These are phyloP conservation scores for Salix caprea DNA, from an alignment of 345 rosid species.

Conservation along the genomic window DNA sequence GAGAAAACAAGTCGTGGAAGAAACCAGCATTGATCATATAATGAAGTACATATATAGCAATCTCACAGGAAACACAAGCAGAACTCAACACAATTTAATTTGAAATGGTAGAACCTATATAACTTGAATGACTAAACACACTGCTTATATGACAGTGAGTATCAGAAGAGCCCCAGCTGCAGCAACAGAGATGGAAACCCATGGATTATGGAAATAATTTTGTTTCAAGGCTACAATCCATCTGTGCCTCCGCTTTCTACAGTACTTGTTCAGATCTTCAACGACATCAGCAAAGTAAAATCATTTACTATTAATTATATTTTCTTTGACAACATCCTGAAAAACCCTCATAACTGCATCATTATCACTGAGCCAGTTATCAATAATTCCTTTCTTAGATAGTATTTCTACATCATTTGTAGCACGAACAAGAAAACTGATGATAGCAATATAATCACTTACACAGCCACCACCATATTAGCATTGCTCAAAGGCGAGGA, in stretches of 20 bases:
- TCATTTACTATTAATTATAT: fast-evolving
- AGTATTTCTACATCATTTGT: conserved; percentile 6
- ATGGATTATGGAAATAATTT: conserved; percentile 17
- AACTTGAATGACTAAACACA: conserved; percentile 1
- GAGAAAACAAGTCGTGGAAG: too few species aligned
- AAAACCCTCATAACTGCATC: background rate
- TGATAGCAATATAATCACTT: background rate
- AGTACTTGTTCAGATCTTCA: background rate
- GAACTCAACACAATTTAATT: too few species aligned
- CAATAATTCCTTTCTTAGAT: conserved; percentile 3
- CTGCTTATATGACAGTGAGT: conserved; percentile 13
- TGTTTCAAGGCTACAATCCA: conserved; percentile 17
- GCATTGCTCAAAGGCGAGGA: conserved; percentile 20
- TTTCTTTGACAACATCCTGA: background rate
- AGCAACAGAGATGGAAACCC: conserved; percentile 13
- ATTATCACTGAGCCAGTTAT: background rate
- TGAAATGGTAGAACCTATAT: background rate
- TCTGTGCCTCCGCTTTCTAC: background rate
- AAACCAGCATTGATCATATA: too few species aligned
- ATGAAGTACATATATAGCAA: background rate
- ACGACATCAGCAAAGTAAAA: background rate
- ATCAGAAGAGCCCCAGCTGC: conserved; percentile 7
- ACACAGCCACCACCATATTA: background rate
- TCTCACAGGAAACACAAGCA: background rate
- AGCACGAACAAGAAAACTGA: background rate